These are phyloP conservation scores for Tolypocladium inflatum DNA, from an alignment of 2,329 filamentous ascomycete genomes.

Conservation along the genomic window DNA sequence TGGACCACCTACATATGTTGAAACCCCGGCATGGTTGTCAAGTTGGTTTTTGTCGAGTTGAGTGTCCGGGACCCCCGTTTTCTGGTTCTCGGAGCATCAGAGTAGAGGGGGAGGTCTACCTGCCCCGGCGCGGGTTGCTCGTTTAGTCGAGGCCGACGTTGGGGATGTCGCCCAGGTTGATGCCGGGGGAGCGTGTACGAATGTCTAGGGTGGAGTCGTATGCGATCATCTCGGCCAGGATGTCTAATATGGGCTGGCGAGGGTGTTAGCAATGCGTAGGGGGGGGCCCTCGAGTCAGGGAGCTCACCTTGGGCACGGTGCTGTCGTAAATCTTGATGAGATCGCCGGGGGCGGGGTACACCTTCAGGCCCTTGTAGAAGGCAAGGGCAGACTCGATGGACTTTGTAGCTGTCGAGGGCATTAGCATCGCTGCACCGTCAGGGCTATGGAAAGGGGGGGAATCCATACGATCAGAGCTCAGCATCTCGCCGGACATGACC, in stretches of 20 bases:
- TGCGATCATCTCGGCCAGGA: conserved; percentile 96
- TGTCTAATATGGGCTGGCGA: conserved; percentile 74
- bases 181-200: conserved; percentile 27
- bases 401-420: conserved; percentile 43
- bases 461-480: conserved; percentile 72
- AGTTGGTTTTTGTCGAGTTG: background rate
- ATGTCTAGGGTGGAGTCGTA: conserved; percentile 69
- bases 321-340: conserved; percentile 97
- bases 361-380: conserved; percentile 98
- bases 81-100: background rate
- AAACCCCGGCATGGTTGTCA: background rate
- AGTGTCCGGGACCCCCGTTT: background rate
- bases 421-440: background rate
- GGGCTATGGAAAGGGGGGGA: background rate
- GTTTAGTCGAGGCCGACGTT: conserved; percentile 45
- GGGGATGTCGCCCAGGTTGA: conserved; percentile 39
- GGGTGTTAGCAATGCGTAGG: background rate
- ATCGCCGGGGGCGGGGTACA: conserved; percentile 88
- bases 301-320: conserved; percentile 80
- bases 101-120: background rate
- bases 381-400: conserved; percentile 78
- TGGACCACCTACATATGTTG: conserved; percentile 12
- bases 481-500: conserved; percentile 76
- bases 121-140: background rate
- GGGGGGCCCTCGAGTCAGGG: background rate